Evolutionary conservation across 2,329 filamentous ascomycete species (phyloP), one percentile per base, ranked within the genome.

Genomic region (Davidsoniella neocaledoniae): DNA sequence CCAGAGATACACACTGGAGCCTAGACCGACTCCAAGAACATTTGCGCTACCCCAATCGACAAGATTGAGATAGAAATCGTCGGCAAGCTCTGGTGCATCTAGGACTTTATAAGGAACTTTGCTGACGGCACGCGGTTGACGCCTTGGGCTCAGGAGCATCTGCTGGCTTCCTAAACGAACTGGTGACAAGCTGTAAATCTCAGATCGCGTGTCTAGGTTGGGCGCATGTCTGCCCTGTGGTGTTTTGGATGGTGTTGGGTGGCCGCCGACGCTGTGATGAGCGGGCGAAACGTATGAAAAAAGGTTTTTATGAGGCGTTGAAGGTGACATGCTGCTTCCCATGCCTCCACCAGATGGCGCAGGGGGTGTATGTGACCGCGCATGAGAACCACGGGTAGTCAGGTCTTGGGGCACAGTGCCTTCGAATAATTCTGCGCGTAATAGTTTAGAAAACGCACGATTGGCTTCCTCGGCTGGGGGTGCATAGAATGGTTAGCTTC

Each of bases 51-150:
- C 91, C 91, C 91, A 98, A 60, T 98, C 91, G 2, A 98, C 90
- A 23, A 98, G 69, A 59, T 98, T 98, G 36, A 98, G 72, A 59
- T 98, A 98, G 64, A 96, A 98, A 61, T 98, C 91, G 60, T 98
- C 91, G 25, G 90, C 88, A 43, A 98, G 68, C 61, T 96, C 91
- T 1, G 91, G 91, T 0, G 91, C 91, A 68, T 98, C 91, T 8
- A 98, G 72, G 1, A 98, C 91, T 65, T 98, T 98, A 66, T 93
- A 98, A 0, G 91, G 91, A 0, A 96, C 90, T 63, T 96, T 96
- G 64, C 86, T 90, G 17, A 98, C 86, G 26, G 86, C 83, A 56
- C 91, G 74, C 2, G 90, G 86, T 55, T 91, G 86, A 58, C 91
- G 86, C 54, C 88, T 76, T 2, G 90, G 88, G 49, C 85, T 94